Base-by-base conservation (phyloP, 2,329 filamentous ascomycete species). In the Phyllosticta citribraziliensis region DNA sequence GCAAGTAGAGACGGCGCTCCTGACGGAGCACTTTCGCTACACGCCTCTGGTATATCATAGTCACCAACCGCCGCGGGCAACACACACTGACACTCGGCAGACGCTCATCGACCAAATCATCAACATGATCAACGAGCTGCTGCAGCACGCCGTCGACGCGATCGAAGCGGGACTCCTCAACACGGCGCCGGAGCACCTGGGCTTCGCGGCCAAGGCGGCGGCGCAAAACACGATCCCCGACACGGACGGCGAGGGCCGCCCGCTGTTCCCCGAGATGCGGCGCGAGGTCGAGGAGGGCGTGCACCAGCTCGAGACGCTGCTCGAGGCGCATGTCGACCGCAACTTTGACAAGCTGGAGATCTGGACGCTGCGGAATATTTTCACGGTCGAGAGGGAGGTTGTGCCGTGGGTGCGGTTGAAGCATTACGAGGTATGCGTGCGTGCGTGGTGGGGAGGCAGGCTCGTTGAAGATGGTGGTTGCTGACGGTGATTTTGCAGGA, bases 61-160 rank as follows among this genome's bases (percentile, higher is more conserved):
- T 19, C 20, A 35, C 12, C 11, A 20, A 27, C 12, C 10, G 10
- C 14, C n/a, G n/a, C n/a, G n/a, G 14, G 25, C 50, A 27, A 9
- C 40, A 47, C n/a, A 51, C 14, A 55, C 35, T 55, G 17, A 30
- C 27, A 11, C 20, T 20, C 20, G 17, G 25, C 69, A 96, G 92
- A 89, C 89, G 64, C 84, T 99, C 52, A 88, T 99, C 70, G 94
- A 99, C 83, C 93, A 97, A 76, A 92, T 97, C 68, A 96, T 97
- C 78, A 97, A 97, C 79, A 89, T 88, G 60, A 86, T 97, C 74
- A 99, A 97, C 78, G 89, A 93, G 70, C 84, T 97, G 69, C 88
- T 94, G 69, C 94, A 96, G 75, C 88, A 88, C 73, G 92, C 91
- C 59, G 86, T 96, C 69, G 89, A 90, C 69, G 90, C 88, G 63